Conservation (phyloP, 2,329 filamentous ascomycete genomes). For the Colletotrichum nymphaeae region DNA sequence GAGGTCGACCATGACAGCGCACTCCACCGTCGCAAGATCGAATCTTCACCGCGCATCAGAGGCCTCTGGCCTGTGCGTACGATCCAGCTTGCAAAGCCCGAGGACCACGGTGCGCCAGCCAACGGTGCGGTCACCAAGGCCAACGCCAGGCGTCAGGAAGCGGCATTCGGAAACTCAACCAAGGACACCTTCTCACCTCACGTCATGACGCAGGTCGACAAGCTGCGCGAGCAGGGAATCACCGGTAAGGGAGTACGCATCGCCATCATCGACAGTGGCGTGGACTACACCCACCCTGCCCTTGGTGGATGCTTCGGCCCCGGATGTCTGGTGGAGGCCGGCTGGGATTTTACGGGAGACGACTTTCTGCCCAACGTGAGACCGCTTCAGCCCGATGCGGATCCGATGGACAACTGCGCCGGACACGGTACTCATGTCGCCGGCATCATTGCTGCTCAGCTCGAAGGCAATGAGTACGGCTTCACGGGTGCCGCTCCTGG, state of each 20-base stretch:
- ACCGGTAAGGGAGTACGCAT: constrained; percentile 57
- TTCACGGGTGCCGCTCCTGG: constrained; percentile 54
- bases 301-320: constrained; percentile 64
- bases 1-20: constrained; percentile 38
- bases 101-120: constrained; percentile 27
- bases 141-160: constrained; percentile 13
- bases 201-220: constrained; percentile 50
- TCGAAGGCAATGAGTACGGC: constrained; percentile 24
- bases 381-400: constrained; percentile 7
- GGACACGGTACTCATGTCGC: constrained; percentile 57
- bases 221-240: constrained; percentile 53
- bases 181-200: constrained; percentile 19
- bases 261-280: constrained; percentile 52
- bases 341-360: constrained; percentile 60
- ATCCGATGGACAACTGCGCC: constrained; percentile 23
- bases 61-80: constrained; percentile 44
- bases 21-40: constrained; percentile 35
- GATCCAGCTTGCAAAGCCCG: constrained; percentile 33
- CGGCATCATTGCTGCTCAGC: constrained; percentile 58
- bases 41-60: constrained; percentile 40
- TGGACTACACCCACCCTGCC: constrained; percentile 63
- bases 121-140: background rate
- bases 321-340: constrained; percentile 58
- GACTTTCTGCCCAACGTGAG: constrained; percentile 38
- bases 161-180: constrained; percentile 3